Base-by-base conservation (phyloP, 2,329 filamentous ascomycete species). In the Verticillium klebahnii region DNA sequence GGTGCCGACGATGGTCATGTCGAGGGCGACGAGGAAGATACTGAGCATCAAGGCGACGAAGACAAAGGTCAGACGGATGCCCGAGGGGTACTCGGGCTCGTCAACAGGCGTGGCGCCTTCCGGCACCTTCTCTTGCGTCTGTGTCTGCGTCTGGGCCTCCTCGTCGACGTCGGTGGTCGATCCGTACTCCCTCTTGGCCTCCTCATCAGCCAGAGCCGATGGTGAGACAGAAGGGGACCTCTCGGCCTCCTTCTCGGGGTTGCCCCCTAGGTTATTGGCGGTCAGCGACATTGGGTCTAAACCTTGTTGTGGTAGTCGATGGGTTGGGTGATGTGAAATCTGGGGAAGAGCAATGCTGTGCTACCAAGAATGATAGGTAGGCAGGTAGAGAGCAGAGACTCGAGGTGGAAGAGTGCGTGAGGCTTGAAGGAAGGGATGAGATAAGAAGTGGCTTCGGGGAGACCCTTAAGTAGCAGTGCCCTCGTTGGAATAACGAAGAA, bases 11-110 rank as follows among this genome's bases (percentile, higher is more conserved):
- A 80, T 78, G 19, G 73, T 73, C 69, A 59, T 64, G 72, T 75
- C 75, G 5, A 78, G 69, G 1, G 76, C 76, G 72, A 78, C 76
- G 52, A 78, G 69, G 62, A 78, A 77, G 15, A 78, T 75, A 14
- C 74, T 73, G 15, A 78, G 63, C 40, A 72, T 76, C 17, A 78
- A 67, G 5, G 76, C 76, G 34, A 76, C 60, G 17, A 70, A 72
- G 56, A 78, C 75, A 52, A 78, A 59, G 1, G 56, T 60, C 23
- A 74, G 69, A 25, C 68, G 77, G 61, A 60, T 59, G 1, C 64
- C 64, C 2, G n/a, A 25, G 11, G 62, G 64, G 12, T 65, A 65
- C 19, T 52, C n/a, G 9, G 8, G 45, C 19, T 25, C 45, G 3
- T 52, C 45, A 3, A 19, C 45, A 8, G 45, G n/a, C 8, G 45